Evolutionary conservation across 306 rosid species (phyloP).

Genomic region (Sicyos edulis): DNA sequence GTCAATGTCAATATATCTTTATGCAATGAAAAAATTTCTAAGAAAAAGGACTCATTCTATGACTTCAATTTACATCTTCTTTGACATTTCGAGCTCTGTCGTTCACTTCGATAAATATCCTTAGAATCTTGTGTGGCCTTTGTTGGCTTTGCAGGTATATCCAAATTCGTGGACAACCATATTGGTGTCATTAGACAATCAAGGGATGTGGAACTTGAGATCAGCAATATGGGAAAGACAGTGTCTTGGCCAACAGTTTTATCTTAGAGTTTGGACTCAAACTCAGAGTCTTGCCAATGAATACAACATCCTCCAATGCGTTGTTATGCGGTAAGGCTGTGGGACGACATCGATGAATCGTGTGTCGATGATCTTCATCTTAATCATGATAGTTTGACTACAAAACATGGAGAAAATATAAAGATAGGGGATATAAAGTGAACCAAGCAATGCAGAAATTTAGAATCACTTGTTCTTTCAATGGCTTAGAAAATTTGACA

Average conservation of each 20-base stretch:
- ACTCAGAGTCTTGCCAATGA: constrained; percentile 63
- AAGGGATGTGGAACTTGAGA: constrained; percentile 96
- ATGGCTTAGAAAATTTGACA: not conserved
- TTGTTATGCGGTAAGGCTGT: constrained; percentile 81
- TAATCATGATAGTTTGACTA: constrained; percentile 63
- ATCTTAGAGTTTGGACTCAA: constrained; percentile 73
- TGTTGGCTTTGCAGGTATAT: constrained; percentile 53
- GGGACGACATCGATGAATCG: constrained; percentile 38
- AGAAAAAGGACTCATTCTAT: not conserved
- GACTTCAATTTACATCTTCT: not conserved
- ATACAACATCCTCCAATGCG: constrained; percentile 53
- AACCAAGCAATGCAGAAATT: not conserved
- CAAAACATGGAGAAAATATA: not conserved
- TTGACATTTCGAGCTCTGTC: not conserved
- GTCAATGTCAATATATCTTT: not conserved
- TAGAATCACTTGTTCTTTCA: not conserved
- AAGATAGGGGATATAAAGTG: no score
- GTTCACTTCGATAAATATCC: not conserved
- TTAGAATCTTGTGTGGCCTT: not conserved
- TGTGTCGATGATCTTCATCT: not conserved
- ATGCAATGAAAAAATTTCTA: not conserved
- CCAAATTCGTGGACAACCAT: constrained; percentile 83
- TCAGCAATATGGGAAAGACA: constrained; percentile 95
- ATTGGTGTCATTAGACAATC: constrained; percentile 85
- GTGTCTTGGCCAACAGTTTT: constrained; percentile 84